Evolutionary conservation across 169 alveolate genomes (phyloP).

Genomic region (Eimeria acervulina): DNA sequence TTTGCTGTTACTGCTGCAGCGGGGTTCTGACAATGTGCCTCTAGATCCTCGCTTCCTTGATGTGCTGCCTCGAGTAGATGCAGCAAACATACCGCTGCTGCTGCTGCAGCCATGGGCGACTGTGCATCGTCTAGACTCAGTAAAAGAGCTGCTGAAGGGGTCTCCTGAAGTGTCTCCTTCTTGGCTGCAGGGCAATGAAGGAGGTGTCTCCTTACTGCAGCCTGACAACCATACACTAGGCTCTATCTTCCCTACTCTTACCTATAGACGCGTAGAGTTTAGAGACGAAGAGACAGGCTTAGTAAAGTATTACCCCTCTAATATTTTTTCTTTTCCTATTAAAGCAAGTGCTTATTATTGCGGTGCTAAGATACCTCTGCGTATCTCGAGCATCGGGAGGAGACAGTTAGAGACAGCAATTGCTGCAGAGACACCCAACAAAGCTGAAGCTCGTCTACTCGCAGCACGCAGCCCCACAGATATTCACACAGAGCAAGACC

Average conservation of each 20-base stretch:
- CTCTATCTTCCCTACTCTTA: background rate
- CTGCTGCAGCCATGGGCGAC: background rate
- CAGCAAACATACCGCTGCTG: conserved; percentile 1
- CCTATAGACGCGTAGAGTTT: background rate
- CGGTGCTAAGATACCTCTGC: conserved; percentile 19
- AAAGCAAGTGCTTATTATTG: conserved; percentile 10
- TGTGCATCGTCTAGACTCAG: background rate
- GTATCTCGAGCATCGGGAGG: background rate
- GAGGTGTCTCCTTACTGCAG: background rate
- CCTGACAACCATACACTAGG: background rate
- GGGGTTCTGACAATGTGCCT: background rate
- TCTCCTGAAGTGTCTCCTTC: background rate
- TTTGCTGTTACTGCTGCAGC: conserved; percentile 1
- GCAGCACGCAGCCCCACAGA: conserved; percentile 29
- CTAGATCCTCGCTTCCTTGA: conserved; percentile 3
- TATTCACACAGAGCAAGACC: conserved; percentile 27
- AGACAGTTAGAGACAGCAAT: background rate
- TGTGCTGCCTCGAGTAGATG: conserved; percentile 32
- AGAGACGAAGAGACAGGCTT: background rate
- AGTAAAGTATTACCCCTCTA: background rate
- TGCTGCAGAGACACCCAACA: background rate
- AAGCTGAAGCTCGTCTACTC: background rate
- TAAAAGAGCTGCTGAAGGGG: background rate
- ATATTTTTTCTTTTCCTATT: conserved; percentile 3
- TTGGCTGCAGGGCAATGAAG: background rate